Conservation (phyloP, 352 stramenopile species). For the Globisporangium barbulae region DNA sequence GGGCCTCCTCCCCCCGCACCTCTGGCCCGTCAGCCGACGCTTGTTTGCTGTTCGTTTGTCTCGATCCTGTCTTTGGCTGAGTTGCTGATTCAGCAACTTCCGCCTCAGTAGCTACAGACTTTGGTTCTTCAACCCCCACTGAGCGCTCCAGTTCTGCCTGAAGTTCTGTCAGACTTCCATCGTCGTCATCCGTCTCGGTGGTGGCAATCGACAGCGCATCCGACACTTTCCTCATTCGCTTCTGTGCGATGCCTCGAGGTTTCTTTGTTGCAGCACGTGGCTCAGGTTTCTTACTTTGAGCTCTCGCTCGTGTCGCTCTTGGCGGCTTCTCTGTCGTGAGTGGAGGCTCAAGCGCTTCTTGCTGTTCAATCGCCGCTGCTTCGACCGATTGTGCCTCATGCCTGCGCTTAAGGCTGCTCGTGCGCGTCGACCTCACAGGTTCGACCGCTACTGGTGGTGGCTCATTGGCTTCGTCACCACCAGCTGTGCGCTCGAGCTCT, state of each 20-base stretch:
- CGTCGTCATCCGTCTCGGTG: constrained; percentile 23
- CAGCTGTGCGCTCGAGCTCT: constrained; percentile 4
- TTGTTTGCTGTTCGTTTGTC: neutral
- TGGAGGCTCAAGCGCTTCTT: constrained; percentile 9
- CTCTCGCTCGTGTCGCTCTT: constrained; percentile 3
- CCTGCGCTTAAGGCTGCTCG: neutral
- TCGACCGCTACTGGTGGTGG: neutral
- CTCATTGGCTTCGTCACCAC: neutral
- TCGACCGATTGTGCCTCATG: too few relatives aligned
- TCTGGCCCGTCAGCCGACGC: neutral
- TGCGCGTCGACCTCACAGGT: neutral
- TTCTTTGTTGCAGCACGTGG: neutral
- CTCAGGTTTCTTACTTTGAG: too few relatives aligned
- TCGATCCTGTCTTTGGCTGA: neutral
- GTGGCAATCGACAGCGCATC: constrained; percentile 18
- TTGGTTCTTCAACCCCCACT: neutral
- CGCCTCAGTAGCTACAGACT: neutral
- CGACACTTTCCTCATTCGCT: neutral
- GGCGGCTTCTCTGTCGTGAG: constrained; percentile 5
- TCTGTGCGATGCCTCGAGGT: neutral
- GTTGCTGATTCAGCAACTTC: constrained; percentile 4
- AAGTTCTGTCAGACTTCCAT: constrained; percentile 26
- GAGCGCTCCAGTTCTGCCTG: constrained; percentile 27
- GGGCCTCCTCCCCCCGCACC: neutral
- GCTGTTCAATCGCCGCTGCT: neutral